Base-by-base conservation (phyloP, 2,329 filamentous ascomycete species). In the Talaromyces piceae region DNA sequence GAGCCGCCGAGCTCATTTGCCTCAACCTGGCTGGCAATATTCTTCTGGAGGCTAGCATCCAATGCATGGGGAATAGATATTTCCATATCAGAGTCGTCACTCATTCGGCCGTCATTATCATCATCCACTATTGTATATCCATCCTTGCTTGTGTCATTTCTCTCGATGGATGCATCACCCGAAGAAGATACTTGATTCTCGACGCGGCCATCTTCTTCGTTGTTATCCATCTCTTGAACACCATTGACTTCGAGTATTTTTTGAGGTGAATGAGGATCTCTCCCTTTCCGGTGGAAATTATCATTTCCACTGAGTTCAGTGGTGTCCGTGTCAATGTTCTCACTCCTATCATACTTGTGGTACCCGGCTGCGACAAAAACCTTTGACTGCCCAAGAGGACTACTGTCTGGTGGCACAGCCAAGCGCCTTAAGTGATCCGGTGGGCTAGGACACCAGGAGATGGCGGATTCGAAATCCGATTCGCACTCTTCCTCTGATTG, bases 21-120 rank as follows among this genome's bases (percentile, higher is more conserved):
- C 5, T 49, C 45, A 20, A 63, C 50, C 57, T 63, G 47, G 50
- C 50, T 45, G 54, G 51, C 23, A 57, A 56, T 33, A 12, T 51
- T 50, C 43, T 60, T 53, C 47, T 62, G 65, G 18, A 59, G 53
- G 27, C 47, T 55, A 30, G 54, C 54, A 8, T 56, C 59, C 4
- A 69, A 58, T 18, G 64, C 61, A 47, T 55, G 58, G 18, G 67
- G 67, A n/a, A 69, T 54, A 49, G 61, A 62, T 12, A 60, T 61
- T 45, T 68, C 66, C 67, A 70, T 68, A 20, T 62, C 57, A 5
- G 64, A 64, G 5, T 68, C 66, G 5, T 67, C 63, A 44, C 63
- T 64, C 1, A 16, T 23, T 30, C n/a, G n/a, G n/a, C n/a, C n/a
- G n/a, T n/a, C n/a, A n/a, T 45, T 41, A 44, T 16, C 43, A 18